Base-by-base conservation (phyloP, 192 early-diverging fungal species). In the Geranomyces michiganensis region DNA sequence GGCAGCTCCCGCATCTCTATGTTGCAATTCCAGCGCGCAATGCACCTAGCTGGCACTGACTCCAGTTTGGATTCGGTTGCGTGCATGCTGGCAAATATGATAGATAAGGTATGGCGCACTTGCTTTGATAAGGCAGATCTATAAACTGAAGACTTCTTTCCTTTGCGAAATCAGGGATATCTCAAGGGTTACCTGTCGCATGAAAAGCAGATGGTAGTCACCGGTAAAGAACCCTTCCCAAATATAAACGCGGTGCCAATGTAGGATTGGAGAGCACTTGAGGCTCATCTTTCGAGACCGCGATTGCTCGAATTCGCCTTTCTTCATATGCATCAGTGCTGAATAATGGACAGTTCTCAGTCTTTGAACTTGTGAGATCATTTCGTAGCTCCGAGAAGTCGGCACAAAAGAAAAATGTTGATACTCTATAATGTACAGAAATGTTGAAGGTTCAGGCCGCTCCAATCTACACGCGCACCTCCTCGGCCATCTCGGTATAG, bases 171-270 rank as follows among this genome's bases (percentile, higher is more conserved):
- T 24, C 78, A 88, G 84, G 93, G 92, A 1, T 93, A 88, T 70
- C 85, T 97, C 13, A 91, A 91, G 51, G 94, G 94, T 3, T 96
- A 97, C 77, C 30, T 97, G 43, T 90, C 93, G 1, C 90, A 93
- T 65, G 92, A 93, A 59, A 86, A 90, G 49, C 78, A 84, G 15
- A 81, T 88, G 26, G 78, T 91, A 7, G 95, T 97, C 15, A 91
- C 89, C 74, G 84, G 85, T 30, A 80, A 87, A 32, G 83, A 90
- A 53, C 89, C 95, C 5, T 97, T 97, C 65, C 95, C 95, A 26
- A 62, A 76, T 41, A 46, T 89, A 17, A 31, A 62, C 13, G 27
- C 19, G 8, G 31, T 76, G 9, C 44, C 70, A 13, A 45, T 72
- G 49, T 72, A 55, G 51, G 13, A 65, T 15, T 41, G 36, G 5